phyloP scores from a whole-genome alignment of 2,329 filamentous ascomycete species.

The Teratosphaeria destructans region DNA sequence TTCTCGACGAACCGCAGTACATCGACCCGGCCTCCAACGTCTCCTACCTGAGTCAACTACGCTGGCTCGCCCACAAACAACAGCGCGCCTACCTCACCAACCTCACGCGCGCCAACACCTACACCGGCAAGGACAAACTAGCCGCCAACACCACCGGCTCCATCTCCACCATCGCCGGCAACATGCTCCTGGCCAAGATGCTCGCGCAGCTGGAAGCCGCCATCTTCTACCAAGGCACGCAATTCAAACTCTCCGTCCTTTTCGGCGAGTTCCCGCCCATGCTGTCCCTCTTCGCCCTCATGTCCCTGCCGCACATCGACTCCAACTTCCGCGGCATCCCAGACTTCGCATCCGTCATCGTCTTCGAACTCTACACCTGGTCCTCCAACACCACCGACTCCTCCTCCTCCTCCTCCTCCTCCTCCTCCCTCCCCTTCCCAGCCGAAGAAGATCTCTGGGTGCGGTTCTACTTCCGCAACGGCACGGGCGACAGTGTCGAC shows the following conservation, averaged over 20 bases:
- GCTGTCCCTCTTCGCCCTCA: constrained; percentile 41
- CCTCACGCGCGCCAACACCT: constrained; percentile 23
- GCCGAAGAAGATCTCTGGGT: constrained; percentile 39
- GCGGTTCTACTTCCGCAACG: constrained; percentile 48
- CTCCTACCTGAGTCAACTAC: constrained; percentile 21
- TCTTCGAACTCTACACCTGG: constrained; percentile 44
- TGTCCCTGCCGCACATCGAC: constrained; percentile 28
- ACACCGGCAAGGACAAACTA: constrained; percentile 12
- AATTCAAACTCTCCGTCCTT: constrained; percentile 27
- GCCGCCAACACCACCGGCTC: constrained; percentile 14
- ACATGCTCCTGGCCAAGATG: constrained; percentile 25
- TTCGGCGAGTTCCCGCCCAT: constrained; percentile 42
- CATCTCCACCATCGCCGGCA: constrained; percentile 30
- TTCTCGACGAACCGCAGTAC: constrained; percentile 23
- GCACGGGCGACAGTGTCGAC: constrained; percentile 28
- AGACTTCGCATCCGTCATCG: constrained; percentile 37
- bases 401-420: constrained; percentile 22
- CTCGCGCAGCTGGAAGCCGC: constrained; percentile 24
- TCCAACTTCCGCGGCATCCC: constrained; percentile 42
- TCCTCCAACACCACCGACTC: constrained; percentile 15
- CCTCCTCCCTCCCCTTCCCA: constrained; percentile 28
- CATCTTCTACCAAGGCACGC: constrained; percentile 16
- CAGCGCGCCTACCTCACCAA: constrained; percentile 36
- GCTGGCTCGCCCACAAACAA: constrained; percentile 40
- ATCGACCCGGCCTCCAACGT: constrained; percentile 11